These are phyloP conservation scores for Tuber magnatum DNA, from an alignment of 495 filamentous ascomycete genomes.

Conservation along the genomic window DNA sequence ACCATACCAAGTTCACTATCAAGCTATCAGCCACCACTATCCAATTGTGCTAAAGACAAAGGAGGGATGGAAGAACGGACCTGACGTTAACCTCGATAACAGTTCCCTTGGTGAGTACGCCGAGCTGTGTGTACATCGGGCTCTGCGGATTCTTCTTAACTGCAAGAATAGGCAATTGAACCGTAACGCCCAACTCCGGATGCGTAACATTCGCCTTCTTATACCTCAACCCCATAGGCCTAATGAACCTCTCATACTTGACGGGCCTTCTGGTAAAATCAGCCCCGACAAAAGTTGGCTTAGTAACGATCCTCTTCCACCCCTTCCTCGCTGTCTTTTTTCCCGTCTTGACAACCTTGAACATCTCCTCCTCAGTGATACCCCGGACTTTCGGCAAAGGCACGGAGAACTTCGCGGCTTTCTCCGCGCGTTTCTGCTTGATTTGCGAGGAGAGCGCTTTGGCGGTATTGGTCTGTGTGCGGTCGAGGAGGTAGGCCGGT, in stretches of 20 bases:
- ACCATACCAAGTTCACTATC: constrained; percentile 74
- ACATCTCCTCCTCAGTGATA: constrained; percentile 96
- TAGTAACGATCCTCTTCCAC: constrained; percentile 96
- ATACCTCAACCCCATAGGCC: constrained; percentile 76
- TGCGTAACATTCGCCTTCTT: constrained; percentile 93
- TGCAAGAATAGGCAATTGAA: constrained; percentile 83
- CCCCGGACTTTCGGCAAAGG: constrained; percentile 90
- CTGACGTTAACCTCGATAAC: constrained; percentile 92
- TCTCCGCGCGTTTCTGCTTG: constrained; percentile 83
- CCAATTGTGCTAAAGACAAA: not conserved
- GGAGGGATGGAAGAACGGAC: not conserved
- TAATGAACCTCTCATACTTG: constrained; percentile 86
- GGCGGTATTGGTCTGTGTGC: constrained; percentile 73
- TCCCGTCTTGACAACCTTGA: constrained; percentile 94
- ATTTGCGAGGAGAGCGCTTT: constrained; percentile 80
- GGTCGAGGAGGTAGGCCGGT: constrained; percentile 84
- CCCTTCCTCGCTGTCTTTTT: constrained; percentile 55
- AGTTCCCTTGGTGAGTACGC: constrained; percentile 89
- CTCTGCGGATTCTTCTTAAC: constrained; percentile 99
- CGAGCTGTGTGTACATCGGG: constrained; percentile 88
- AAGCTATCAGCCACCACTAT: not conserved
- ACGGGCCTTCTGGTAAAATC: constrained; percentile 89
- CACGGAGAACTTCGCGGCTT: constrained; percentile 91
- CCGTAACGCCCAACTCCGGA: constrained; percentile 76
- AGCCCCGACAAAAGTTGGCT: constrained; percentile 78